phyloP scores from a whole-genome alignment of 2,329 filamentous ascomycete genomes.

The Botrytis byssoidea region DNA sequence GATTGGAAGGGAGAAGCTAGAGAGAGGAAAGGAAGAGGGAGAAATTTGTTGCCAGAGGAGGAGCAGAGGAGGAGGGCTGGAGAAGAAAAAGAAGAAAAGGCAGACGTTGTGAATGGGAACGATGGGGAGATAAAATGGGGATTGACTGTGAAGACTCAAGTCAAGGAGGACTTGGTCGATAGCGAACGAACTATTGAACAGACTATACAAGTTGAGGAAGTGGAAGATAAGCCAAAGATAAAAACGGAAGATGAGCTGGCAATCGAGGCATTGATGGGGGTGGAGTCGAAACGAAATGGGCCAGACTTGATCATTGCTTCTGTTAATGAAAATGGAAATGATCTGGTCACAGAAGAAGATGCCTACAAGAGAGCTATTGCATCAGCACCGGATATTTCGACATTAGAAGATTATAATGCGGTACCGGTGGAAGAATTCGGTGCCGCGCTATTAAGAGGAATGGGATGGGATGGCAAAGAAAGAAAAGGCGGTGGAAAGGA shows the following conservation, averaged over 20 bases:
- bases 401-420: slow-evolving; percentile 79
- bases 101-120: slow-evolving; percentile 45
- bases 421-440: slow-evolving; percentile 95
- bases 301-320: slow-evolving; percentile 53
- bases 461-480: slow-evolving; percentile 84
- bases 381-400: slow-evolving; percentile 70
- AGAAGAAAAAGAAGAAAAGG: slow-evolving; percentile 33
- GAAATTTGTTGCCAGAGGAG: slow-evolving; percentile 56
- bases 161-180: slow-evolving; percentile 31
- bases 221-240: slow-evolving; percentile 31
- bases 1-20: slow-evolving; percentile 61
- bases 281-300: slow-evolving; percentile 46
- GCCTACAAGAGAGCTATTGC: slow-evolving; percentile 69
- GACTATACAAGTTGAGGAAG: slow-evolving; percentile 29
- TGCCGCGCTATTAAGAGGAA: slow-evolving; percentile 81
- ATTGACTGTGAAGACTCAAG: slow-evolving; percentile 46
- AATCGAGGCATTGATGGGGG: slow-evolving; percentile 64
- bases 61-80: slow-evolving; percentile 48
- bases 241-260: slow-evolving; percentile 61
- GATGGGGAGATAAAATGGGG: slow-evolving; percentile 45
- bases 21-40: slow-evolving; percentile 45
- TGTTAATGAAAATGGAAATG: slow-evolving; percentile 26
- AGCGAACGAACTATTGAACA: slow-evolving; percentile 27
- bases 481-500: slow-evolving; percentile 58
- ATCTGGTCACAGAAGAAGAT: slow-evolving; percentile 56